These are phyloP conservation scores for Kodamaea suecica DNA, from an alignment of 1,139 yeast genomes.

Conservation along the genomic window DNA sequence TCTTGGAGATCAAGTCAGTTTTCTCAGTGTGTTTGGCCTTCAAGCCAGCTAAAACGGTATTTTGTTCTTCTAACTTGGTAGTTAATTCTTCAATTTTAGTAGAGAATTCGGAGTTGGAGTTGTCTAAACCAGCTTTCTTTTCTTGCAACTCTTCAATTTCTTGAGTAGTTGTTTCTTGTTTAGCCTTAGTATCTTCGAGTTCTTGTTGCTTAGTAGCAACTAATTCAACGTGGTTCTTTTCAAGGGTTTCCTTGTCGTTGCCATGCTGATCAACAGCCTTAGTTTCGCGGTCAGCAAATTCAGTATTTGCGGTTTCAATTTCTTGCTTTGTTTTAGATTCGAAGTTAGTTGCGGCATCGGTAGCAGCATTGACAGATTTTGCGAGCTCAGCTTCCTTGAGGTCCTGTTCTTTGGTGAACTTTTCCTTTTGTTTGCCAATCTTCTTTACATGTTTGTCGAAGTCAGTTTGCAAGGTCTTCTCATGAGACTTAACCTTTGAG, in stretches of 20 bases:
- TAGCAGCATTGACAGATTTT: slow-evolving; percentile 30
- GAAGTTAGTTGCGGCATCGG: slow-evolving; percentile 33
- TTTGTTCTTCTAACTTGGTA: slow-evolving; percentile 38
- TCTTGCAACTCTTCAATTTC: slow-evolving; percentile 46
- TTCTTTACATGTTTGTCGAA: slow-evolving; percentile 41
- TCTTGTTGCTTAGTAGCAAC: slow-evolving; percentile 49
- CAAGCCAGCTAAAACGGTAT: slow-evolving; percentile 39
- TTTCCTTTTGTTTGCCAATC: slow-evolving; percentile 40
- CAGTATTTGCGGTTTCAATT: slow-evolving; percentile 45
- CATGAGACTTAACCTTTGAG: slow-evolving; percentile 40
- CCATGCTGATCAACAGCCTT: slow-evolving; percentile 48
- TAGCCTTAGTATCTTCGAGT: slow-evolving; percentile 45
- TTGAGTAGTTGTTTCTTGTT: slow-evolving; percentile 45
- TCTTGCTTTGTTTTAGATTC: slow-evolving; percentile 39
- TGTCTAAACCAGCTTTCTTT: slow-evolving; percentile 40
- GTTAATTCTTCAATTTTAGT: slow-evolving; percentile 43
- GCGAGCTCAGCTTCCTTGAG: slow-evolving; percentile 32
- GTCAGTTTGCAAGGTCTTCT: slow-evolving; percentile 40
- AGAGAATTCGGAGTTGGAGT: slow-evolving; percentile 43
- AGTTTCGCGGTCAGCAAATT: slow-evolving; percentile 45
- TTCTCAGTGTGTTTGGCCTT: slow-evolving; percentile 41
- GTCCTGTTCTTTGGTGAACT: slow-evolving; percentile 40
- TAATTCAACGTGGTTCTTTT: slow-evolving; percentile 46
- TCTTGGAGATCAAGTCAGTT: slow-evolving; percentile 33
- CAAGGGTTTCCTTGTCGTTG: slow-evolving; percentile 43